These are phyloP conservation scores for Neonectria faginata DNA, from an alignment of 2,329 filamentous ascomycete species.

Conservation along the genomic window DNA sequence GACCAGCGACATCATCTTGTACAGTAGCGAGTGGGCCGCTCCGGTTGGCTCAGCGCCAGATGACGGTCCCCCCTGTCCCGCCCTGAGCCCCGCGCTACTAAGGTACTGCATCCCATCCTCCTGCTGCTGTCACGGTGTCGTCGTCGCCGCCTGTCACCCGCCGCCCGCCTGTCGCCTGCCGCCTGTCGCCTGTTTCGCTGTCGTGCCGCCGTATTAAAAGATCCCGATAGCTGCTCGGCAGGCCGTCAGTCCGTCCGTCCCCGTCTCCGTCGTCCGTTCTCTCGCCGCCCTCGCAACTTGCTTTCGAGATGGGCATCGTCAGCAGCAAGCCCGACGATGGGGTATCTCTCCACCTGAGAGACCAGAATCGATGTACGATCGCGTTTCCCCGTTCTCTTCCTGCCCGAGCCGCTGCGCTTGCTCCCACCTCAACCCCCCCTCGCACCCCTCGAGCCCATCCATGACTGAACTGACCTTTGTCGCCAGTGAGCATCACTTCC, in stretches of 20 bases:
- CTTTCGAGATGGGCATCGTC: conserved; percentile 86
- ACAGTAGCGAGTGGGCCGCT: conserved; percentile 43
- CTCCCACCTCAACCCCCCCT: background rate
- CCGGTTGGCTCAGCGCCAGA: conserved; percentile 48
- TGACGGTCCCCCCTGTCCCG: conserved; percentile 47
- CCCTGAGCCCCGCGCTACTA: conserved; percentile 47
- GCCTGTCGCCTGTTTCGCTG: conserved; percentile 31
- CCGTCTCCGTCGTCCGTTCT: conserved; percentile 29
- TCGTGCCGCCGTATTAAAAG: conserved; percentile 45
- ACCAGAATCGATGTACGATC: conserved; percentile 88
- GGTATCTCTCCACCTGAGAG: conserved; percentile 83
- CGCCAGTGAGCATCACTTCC: conserved; percentile 85
- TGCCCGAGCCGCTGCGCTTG: conserved; percentile 30
- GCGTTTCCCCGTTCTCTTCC: conserved; percentile 26
- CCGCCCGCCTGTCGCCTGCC: conserved; percentile 21
- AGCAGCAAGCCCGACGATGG: conserved; percentile 89
- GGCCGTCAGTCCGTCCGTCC: conserved; percentile 30
- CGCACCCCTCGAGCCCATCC: conserved; percentile 1
- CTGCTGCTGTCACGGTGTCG: conserved; percentile 43
- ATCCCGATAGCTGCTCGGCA: conserved; percentile 45
- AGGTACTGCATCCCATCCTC: conserved; percentile 39
- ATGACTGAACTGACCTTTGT: conserved; percentile 36
- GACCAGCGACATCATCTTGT: conserved; percentile 32
- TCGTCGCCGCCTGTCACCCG: conserved; percentile 32
- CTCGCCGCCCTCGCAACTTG: conserved; percentile 35